Evolutionary conservation across 2,329 filamentous ascomycete genomes (phyloP).

Genomic region (Stromatinia cepivora): DNA sequence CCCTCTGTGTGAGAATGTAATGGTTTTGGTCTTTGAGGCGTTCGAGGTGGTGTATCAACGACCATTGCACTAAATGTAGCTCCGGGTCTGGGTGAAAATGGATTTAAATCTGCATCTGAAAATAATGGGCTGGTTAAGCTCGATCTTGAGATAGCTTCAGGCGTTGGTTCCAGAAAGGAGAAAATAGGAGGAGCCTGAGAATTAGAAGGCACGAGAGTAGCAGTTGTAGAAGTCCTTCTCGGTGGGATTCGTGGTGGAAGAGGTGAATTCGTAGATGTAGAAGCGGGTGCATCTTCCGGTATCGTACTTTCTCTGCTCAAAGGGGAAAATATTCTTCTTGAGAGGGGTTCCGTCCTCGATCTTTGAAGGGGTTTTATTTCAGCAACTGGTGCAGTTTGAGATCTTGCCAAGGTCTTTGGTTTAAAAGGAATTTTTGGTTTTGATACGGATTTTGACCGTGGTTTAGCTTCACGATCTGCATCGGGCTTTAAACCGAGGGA

Average conservation of each 20-base stretch:
- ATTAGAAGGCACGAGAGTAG: slow-evolving; percentile 8
- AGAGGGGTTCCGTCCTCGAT: slow-evolving; percentile 12
- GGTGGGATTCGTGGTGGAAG: slow-evolving; percentile 3
- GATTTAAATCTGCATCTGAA: slow-evolving; percentile 11
- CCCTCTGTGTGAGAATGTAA: not conserved
- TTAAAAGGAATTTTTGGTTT: slow-evolving; percentile 13
- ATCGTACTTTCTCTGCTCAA: not conserved
- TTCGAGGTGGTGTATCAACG: slow-evolving; percentile 11
- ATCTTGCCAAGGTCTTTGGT: slow-evolving; percentile 11
- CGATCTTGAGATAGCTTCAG: not conserved
- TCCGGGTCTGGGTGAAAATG: slow-evolving; percentile 12
- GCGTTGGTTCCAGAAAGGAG: slow-evolving; percentile 4
- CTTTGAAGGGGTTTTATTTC: slow-evolving; percentile 8
- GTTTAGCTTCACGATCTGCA: slow-evolving; percentile 9
- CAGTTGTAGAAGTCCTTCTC: slow-evolving; percentile 9
- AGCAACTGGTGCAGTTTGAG: slow-evolving; percentile 11
- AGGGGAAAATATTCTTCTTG: slow-evolving; percentile 1
- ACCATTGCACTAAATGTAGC: slow-evolving; percentile 17
- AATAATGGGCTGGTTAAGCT: slow-evolving; percentile 12
- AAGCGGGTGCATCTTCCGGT: not conserved
- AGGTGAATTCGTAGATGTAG: slow-evolving; percentile 1
- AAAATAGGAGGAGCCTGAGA: slow-evolving; percentile 9
- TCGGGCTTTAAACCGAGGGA: slow-evolving; percentile 15
- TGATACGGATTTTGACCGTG: slow-evolving; percentile 12
- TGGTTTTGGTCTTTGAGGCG: not conserved